These are phyloP conservation scores for Trichoderma semiorbis DNA, from an alignment of 2,329 filamentous ascomycete genomes.

Conservation along the genomic window DNA sequence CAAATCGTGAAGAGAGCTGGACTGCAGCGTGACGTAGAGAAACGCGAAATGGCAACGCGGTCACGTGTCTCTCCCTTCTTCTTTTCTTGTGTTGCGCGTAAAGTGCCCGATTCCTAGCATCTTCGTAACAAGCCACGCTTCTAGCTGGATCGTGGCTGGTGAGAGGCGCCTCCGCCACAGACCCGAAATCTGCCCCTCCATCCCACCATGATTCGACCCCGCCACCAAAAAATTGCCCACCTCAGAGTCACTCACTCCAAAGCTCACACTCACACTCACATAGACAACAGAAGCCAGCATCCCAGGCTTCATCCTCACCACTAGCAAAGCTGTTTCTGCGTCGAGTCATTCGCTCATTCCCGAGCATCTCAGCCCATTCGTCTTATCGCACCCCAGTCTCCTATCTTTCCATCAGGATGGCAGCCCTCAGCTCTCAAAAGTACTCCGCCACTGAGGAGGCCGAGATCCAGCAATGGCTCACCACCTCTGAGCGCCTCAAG, in stretches of 20 bases:
- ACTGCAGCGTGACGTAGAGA: conserved; percentile 24
- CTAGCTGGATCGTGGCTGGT: not conserved
- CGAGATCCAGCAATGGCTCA: conserved; percentile 87
- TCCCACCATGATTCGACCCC: conserved; percentile 15
- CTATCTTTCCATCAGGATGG: conserved; percentile 55
- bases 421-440: conserved; percentile 61
- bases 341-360: conserved; percentile 32
- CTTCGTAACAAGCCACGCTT: not conserved
- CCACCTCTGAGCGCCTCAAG: conserved; percentile 66
- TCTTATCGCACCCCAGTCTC: conserved; percentile 36
- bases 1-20: not conserved
- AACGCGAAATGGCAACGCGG: conserved; percentile 36
- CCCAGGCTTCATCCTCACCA: conserved; percentile 10
- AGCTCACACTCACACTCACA: not conserved
- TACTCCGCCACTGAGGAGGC: conserved; percentile 78
- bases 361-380: conserved; percentile 29
- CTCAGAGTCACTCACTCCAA: not conserved
- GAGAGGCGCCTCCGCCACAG: conserved; percentile 9
- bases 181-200: conserved; percentile 16
- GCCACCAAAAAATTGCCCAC: conserved; percentile 14
- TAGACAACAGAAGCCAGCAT: conserved; percentile 4
- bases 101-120: conserved; percentile 9
- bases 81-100: conserved; percentile 18
- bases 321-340: conserved; percentile 45
- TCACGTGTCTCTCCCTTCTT: conserved; percentile 27